These are phyloP conservation scores for Heliocybe sulcata DNA, from an alignment of 1,284 basidiomycete genomes.

Conservation along the genomic window DNA sequence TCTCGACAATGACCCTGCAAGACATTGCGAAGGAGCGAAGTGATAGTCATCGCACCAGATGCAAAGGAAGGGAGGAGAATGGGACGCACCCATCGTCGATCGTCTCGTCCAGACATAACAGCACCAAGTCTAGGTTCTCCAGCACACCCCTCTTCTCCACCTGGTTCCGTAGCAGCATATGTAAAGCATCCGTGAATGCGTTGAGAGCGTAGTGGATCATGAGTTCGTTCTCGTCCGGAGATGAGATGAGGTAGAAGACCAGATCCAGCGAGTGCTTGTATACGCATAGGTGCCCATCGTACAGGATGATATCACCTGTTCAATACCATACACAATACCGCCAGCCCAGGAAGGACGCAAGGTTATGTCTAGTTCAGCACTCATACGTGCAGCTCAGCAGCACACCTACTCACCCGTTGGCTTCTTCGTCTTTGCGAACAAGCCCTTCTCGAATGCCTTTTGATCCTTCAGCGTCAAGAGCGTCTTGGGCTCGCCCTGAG, in stretches of 20 bases:
- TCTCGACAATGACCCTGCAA: constrained; percentile 93
- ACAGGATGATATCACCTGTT: constrained; percentile 91
- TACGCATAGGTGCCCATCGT: constrained; percentile 86
- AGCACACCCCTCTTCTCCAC: constrained; percentile 94
- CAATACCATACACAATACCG: too few species aligned
- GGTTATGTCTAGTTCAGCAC: not conserved
- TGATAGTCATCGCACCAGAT: not conserved
- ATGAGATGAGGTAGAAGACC: constrained; percentile 91
- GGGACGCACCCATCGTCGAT: constrained; percentile 92
- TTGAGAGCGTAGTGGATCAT: constrained; percentile 86
- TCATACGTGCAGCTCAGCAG: not conserved
- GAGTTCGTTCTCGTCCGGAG: constrained; percentile 89
- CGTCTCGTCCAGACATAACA: constrained; percentile 94
- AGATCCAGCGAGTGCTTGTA: constrained; percentile 95
- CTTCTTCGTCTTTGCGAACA: constrained; percentile 94
- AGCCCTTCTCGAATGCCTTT: constrained; percentile 89
- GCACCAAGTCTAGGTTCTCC: constrained; percentile 91
- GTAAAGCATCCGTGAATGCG: constrained; percentile 84
- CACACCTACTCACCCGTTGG: constrained; percentile 60
- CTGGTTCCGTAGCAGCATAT: constrained; percentile 83
- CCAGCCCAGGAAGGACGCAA: too few species aligned
- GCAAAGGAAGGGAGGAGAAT: constrained; percentile 5
- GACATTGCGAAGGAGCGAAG: not conserved
- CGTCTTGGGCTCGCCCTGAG: constrained; percentile 45
- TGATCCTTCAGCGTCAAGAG: constrained; percentile 85